A percentile compares a stretch with the other conserved stretches of the same genome.
These are phyloP conservation scores for Poa annua DNA, from an alignment of 176 grass and related monocot genomes.

Conservation along the genomic window DNA sequence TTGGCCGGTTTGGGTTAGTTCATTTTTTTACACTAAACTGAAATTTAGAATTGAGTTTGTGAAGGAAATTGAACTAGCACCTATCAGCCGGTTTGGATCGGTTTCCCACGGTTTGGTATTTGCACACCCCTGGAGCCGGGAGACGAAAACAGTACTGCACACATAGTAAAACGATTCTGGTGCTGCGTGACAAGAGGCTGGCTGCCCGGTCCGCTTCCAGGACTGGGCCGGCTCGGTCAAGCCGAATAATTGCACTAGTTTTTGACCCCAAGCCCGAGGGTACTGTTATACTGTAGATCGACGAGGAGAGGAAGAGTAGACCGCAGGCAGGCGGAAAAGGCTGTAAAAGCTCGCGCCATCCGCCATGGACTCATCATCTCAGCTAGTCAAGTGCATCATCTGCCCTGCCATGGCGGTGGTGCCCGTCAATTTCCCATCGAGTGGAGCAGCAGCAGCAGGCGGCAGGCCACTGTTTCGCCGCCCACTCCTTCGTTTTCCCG, in stretches of 20 bases:
- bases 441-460: background rate
- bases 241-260: conserved; percentile 46
- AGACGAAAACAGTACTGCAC: background rate
- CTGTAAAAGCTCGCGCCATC: conserved; percentile 39
- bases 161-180: background rate
- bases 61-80: no score
- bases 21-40: no score
- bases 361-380: conserved; percentile 43
- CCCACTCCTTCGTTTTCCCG: background rate
- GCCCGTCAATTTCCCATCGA: conserved; percentile 37
- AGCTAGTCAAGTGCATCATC: conserved; percentile 6
- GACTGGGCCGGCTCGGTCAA: conserved; percentile 3
- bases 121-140: no score
- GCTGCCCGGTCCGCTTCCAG: background rate
- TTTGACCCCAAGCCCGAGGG: conserved; percentile 23
- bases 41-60: no score
- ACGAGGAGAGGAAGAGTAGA: background rate
- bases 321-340: conserved; percentile 11
- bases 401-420: background rate
- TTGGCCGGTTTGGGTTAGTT: no score
- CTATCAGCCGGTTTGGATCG: no score
- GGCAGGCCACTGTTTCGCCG: background rate
- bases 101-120: no score
- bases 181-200: background rate
- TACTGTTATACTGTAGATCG: conserved; percentile 22